Base-by-base conservation (phyloP, 1,139 yeast species). In the Pichia kudriavzevii region DNA sequence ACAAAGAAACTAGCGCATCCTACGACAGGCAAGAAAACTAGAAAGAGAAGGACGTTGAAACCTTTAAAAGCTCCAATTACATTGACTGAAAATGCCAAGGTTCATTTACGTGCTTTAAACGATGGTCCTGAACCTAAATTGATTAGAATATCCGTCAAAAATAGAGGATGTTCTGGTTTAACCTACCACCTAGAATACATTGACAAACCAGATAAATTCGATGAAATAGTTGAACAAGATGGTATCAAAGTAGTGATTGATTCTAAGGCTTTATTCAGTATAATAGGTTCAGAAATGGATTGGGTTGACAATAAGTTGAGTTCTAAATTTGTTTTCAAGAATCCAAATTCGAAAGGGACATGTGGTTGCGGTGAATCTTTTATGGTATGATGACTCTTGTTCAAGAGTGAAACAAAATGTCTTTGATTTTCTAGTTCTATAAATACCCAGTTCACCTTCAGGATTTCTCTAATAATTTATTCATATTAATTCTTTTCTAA, bases 321-420 rank as follows among this genome's bases (percentile, higher is more conserved):
- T 24, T 79, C 94, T 13, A 73, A 94, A 54, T 91, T 91, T 58
- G 85, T 91, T 25, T 91, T 91, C 66, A 79, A 72, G 60, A 91
- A 91, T 59, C 98, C 98, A 42, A 91, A 91, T 60, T 81, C 94
- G 31, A 91, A 88, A 64, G 97, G 97, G 22, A 83, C 95, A 36
- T 91, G 98, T 62, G 98, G 98, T 13, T 91, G 98, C 60, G 98
- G 97, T 38, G 98, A 91, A 63, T 84, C 95, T 6, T 91, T 91
- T 59, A 88, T 88, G 96, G 95, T 87, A 7, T 87, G 63, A 57
- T 14, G 5, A 20, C 22, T 12, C 16, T 11, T 8, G n/a, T 21
- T 18, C 15, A 12, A 4, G 20, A 34, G 10, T 15, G n/a, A 9
- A 20, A 12, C 19, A 21, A 19, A 17, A 7, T 18, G 19, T 18